Conservation (phyloP, 345 rosid species). For the Rubroshorea leprosula region DNA sequence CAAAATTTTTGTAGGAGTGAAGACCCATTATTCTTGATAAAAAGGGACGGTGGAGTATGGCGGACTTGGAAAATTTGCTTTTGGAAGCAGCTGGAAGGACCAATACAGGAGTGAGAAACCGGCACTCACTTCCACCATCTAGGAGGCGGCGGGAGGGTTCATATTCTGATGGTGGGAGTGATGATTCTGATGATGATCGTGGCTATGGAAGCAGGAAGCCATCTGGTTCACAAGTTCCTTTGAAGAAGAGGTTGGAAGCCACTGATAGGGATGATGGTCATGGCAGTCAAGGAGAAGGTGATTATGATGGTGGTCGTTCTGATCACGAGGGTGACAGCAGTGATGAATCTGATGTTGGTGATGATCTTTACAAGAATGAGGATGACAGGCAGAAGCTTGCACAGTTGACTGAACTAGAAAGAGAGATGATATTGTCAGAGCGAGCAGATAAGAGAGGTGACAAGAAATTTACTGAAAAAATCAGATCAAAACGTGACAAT, state of each 20-base stretch:
- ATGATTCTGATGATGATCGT: slow-evolving; percentile 70
- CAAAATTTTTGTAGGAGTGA: slow-evolving; percentile 6
- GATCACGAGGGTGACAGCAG: slow-evolving; percentile 68
- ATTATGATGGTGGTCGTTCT: slow-evolving; percentile 48
- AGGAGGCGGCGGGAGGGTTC: slow-evolving; percentile 75
- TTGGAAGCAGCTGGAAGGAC: slow-evolving; percentile 98
- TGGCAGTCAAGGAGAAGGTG: slow-evolving; percentile 63
- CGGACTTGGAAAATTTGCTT: slow-evolving; percentile 86
- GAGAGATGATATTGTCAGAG: slow-evolving; percentile 87
- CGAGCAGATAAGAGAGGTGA: slow-evolving; percentile 92
- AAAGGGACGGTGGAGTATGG: slow-evolving; percentile 46
- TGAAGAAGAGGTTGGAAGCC: slow-evolving; percentile 83
- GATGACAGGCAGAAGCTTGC: slow-evolving; percentile 72
- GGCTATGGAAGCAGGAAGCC: slow-evolving; percentile 78
- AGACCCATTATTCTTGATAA: background rate
- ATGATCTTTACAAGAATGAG: slow-evolving; percentile 85
- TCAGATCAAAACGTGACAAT: slow-evolving; percentile 70
- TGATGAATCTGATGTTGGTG: slow-evolving; percentile 84
- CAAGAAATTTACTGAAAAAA: slow-evolving; percentile 74
- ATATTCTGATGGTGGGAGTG: slow-evolving; percentile 84
- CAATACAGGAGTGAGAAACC: slow-evolving; percentile 44
- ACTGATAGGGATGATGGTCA: slow-evolving; percentile 75
- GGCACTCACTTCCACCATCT: slow-evolving; percentile 49
- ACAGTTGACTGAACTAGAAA: slow-evolving; percentile 75
- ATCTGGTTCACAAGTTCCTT: slow-evolving; percentile 86